Conservation (phyloP, 495 filamentous ascomycete species). For the Xylaria scruposa region DNA sequence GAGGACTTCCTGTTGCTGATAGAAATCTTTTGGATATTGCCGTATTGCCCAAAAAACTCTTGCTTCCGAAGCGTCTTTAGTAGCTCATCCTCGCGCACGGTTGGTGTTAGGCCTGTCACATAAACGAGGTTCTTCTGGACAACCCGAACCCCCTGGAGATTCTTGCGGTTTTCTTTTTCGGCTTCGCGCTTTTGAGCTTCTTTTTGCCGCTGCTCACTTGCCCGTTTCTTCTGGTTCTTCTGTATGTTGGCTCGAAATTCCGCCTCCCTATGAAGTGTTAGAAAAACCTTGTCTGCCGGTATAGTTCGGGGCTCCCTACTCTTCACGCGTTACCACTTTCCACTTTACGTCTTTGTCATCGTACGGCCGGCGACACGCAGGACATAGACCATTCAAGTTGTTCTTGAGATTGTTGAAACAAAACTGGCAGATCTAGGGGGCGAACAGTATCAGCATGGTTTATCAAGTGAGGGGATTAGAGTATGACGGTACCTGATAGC, state of each 20-base stretch:
- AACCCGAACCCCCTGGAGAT: slow-evolving; percentile 91
- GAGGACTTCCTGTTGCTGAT: slow-evolving; percentile 91
- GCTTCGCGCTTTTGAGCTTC: slow-evolving; percentile 95
- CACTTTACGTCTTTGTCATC: slow-evolving; percentile 96
- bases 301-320: slow-evolving; percentile 63
- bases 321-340: slow-evolving; percentile 90
- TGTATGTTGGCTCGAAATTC: slow-evolving; percentile 85
- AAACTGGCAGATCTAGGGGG: slow-evolving; percentile 93
- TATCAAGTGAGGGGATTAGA: slow-evolving; percentile 21
- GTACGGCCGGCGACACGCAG: slow-evolving; percentile 92
- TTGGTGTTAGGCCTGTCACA: slow-evolving; percentile 91
- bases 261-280: slow-evolving; percentile 52
- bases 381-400: slow-evolving; percentile 94
- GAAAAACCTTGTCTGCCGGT: slow-evolving; percentile 8
- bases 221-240: slow-evolving; percentile 89
- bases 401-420: slow-evolving; percentile 98
- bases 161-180: slow-evolving; percentile 92
- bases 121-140: slow-evolving; percentile 99
- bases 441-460: slow-evolving; percentile 23
- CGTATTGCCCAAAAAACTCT: slow-evolving; percentile 98
- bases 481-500: slow-evolving; percentile 81
- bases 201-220: slow-evolving; percentile 83
- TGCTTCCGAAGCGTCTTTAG: slow-evolving; percentile 83
- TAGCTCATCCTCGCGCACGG: slow-evolving; percentile 87
- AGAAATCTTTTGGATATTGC: slow-evolving; percentile 97